Conservation (phyloP, 2,329 filamentous ascomycete genomes). For the Cadophora malorum region DNA sequence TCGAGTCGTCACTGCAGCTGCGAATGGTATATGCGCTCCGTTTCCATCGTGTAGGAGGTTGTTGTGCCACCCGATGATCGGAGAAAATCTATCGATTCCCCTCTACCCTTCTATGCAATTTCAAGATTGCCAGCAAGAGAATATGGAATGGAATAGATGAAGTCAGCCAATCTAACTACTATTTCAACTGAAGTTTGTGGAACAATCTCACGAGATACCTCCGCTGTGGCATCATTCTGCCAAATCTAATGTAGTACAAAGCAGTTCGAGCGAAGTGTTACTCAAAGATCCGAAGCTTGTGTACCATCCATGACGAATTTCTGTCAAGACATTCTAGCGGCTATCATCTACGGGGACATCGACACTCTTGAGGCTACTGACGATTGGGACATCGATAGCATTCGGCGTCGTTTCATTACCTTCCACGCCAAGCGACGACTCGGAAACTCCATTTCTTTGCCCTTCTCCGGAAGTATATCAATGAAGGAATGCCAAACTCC, state of each 20-base stretch:
- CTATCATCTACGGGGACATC: neutral
- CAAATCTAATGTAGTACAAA: neutral
- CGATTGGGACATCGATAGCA: too few relatives aligned
- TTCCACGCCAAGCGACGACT: neutral
- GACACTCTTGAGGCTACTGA: too few relatives aligned
- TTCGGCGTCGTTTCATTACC: too few relatives aligned
- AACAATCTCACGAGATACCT: neutral
- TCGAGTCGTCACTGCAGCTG: too few relatives aligned
- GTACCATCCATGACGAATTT: neutral
- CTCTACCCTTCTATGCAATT: too few relatives aligned
- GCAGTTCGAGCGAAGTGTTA: neutral
- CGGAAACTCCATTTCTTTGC: neutral
- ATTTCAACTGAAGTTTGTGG: neutral
- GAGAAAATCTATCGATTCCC: too few relatives aligned
- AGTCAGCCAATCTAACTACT: too few relatives aligned
- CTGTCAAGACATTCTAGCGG: neutral
- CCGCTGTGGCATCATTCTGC: neutral
- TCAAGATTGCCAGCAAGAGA: too few relatives aligned
- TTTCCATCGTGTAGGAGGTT: too few relatives aligned
- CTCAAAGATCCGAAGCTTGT: neutral
- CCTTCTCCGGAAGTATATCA: neutral
- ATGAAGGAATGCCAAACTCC: neutral
- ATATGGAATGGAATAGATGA: too few relatives aligned
- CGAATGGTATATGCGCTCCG: too few relatives aligned
- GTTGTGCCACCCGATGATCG: too few relatives aligned